Conservation (phyloP, 495 filamentous ascomycete species). For the Rostrohypoxylon terebratum region DNA sequence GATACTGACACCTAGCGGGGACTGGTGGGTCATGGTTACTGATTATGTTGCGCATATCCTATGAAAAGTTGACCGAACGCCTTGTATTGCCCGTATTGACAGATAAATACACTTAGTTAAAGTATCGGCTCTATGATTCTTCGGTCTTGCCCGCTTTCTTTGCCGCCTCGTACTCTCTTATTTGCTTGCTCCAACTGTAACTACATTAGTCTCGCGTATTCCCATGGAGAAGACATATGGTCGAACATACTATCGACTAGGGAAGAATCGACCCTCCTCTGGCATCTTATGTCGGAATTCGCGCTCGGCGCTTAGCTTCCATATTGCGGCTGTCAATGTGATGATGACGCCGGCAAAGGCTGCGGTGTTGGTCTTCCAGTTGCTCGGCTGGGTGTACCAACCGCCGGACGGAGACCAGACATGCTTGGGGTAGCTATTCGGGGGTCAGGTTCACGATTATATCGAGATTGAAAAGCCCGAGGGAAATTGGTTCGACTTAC, state of each 20-base stretch:
- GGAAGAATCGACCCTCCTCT: constrained; percentile 87
- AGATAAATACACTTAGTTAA: constrained; percentile 51
- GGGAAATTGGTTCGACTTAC: constrained; percentile 65
- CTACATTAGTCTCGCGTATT: background rate
- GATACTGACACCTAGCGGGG: background rate
- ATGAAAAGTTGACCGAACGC: constrained; percentile 3
- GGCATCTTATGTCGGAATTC: constrained; percentile 88
- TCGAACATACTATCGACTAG: constrained; percentile 88
- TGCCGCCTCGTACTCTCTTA: constrained; percentile 84
- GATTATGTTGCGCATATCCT: background rate
- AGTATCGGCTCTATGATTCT: constrained; percentile 36
- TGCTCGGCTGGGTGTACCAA: constrained; percentile 93
- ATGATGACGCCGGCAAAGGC: constrained; percentile 78
- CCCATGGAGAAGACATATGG: background rate
- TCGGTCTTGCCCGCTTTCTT: constrained; percentile 59
- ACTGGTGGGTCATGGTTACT: background rate
- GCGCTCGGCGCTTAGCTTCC: constrained; percentile 83
- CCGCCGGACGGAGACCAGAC: constrained; percentile 98
- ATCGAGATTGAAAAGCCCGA: constrained; percentile 22
- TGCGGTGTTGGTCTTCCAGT: constrained; percentile 97
- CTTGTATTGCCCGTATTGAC: constrained; percentile 37
- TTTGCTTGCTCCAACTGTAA: constrained; percentile 89
- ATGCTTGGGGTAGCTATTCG: constrained; percentile 91
- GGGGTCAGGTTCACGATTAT: constrained; percentile 23
- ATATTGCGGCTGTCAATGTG: constrained; percentile 78